Base-by-base conservation (phyloP, 2,329 filamentous ascomycete species). In the Neonectria sp. region DNA sequence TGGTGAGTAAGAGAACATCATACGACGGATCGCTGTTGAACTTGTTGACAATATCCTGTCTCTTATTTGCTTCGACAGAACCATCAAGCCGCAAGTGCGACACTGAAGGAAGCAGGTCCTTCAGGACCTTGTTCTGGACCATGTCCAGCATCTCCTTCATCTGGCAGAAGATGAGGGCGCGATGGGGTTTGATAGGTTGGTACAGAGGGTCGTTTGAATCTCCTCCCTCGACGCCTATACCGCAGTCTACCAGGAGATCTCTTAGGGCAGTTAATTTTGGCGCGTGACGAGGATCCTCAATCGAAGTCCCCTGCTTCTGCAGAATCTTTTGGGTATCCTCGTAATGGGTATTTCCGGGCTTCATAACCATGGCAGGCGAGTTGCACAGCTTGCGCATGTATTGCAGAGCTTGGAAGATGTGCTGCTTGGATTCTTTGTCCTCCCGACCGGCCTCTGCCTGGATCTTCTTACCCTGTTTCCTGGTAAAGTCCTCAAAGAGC, bases 71-170 rank as follows among this genome's bases (percentile, higher is more conserved):
- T 81, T 98, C 96, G 13, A 99, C 95, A 7, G 91, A 91, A 35
- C 96, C 96, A 75, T 99, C 97, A 37, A 99, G 89, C n/a, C 97
- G 93, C 65, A 98, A 89, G 78, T 92, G 98, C 43, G 97, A 96
- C 6, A 98, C 95, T 0, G 92, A 93, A 1, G 96, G 96, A n/a
- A 99, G 88, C 82, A 98, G 88, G 76, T 93, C 92, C 80, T 94
- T 94, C 45, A 99, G 84, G 1, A 99, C 96, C 65, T 95, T 95
- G 75, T 93, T 94, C 79, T 98, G 95, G 3, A 99, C 97, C 90
- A 99, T 98, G 80, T 99, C 96, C 27, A 99, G 88, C 97, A 99
- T 99, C 81, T 99, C 96, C 83, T 99, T 99, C 94, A 99, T 98
- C 80, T 99, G 96, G 77, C 96, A 99, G 86, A 99, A 99, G 73